Percentiles rank a stretch among this genome's conserved stretches.
Evolutionary conservation across 495 filamentous ascomycete species (phyloP).

Genomic region (Acidiella bohemica): DNA sequence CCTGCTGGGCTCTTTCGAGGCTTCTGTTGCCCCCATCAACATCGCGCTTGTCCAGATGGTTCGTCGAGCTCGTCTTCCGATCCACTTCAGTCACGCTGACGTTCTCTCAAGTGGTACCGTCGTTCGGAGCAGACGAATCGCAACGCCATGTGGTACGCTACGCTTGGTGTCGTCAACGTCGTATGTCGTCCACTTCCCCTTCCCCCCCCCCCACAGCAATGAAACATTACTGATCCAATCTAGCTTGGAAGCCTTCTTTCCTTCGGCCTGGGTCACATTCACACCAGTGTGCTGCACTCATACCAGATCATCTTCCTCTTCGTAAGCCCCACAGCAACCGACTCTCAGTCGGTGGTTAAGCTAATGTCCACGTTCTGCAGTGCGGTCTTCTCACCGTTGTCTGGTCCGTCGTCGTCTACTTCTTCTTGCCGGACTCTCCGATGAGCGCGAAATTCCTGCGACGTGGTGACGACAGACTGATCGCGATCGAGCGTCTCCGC

Average conservation of each 20-base stretch:
- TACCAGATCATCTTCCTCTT: constrained; percentile 51
- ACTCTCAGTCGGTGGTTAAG: no score
- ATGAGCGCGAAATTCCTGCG: constrained; percentile 44
- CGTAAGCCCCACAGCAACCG: no score
- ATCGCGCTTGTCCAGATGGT: constrained; percentile 49
- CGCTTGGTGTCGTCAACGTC: constrained; percentile 38
- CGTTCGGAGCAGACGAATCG: constrained; percentile 45
- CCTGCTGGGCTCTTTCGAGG: constrained; percentile 24
- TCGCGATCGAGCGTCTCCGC: constrained; percentile 49
- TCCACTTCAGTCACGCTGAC: neutral
- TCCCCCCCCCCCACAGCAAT: neutral
- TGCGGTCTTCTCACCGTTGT: constrained; percentile 35
- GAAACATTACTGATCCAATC: neutral
- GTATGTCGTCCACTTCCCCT: constrained; percentile 14
- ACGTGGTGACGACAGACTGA: constrained; percentile 44
- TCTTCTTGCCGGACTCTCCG: constrained; percentile 10
- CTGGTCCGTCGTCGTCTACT: constrained; percentile 26
- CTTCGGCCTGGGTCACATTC: constrained; percentile 48
- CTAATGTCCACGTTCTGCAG: no score
- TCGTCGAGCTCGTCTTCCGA: constrained; percentile 16
- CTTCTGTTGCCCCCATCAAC: constrained; percentile 39
- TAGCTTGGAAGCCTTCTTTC: constrained; percentile 35
- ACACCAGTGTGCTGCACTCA: constrained; percentile 37
- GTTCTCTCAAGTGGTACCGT: constrained; percentile 35
- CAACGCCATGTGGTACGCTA: constrained; percentile 46